phyloP scores from a whole-genome alignment of 805 yeast species.

The Ogataea naganishii region DNA sequence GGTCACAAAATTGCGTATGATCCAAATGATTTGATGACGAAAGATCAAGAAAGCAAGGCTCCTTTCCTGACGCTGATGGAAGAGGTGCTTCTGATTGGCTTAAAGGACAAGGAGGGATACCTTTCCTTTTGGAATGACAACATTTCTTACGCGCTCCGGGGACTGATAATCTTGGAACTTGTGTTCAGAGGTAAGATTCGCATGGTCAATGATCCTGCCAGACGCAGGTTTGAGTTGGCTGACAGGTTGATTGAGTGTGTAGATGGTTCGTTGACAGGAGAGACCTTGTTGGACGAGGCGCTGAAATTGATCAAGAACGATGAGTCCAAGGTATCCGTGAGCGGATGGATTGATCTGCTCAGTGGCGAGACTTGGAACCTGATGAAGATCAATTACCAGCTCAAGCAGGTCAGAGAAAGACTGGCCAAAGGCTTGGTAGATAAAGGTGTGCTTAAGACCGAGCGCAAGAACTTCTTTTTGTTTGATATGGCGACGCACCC shows the following conservation, averaged over 20 bases:
- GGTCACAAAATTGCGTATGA: conserved; percentile 72
- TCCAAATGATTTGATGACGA: conserved; percentile 52
- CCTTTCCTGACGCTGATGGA: conserved; percentile 93
- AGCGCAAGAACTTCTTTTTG: conserved; percentile 84
- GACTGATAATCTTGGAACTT: conserved; percentile 85
- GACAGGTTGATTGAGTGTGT: conserved; percentile 85
- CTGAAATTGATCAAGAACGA: conserved; percentile 81
- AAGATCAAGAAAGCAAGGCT: conserved; percentile 26
- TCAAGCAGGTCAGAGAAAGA: conserved; percentile 95
- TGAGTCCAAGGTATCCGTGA: conserved; percentile 67
- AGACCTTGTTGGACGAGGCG: conserved; percentile 89
- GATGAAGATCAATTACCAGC: conserved; percentile 87
- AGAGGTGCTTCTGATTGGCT: conserved; percentile 86
- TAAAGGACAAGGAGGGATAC: conserved; percentile 94
- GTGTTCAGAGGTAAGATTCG: conserved; percentile 86
- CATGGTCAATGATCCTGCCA: conserved; percentile 84
- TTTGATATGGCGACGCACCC: conserved; percentile 99
- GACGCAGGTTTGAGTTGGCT: conserved; percentile 78
- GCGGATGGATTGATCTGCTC: conserved; percentile 88
- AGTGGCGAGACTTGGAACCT: conserved; percentile 97
- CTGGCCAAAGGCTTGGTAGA: conserved; percentile 95
- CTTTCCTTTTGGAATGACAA: conserved; percentile 97
- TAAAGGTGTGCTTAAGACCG: conserved; percentile 93
- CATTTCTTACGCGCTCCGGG: conserved; percentile 91
- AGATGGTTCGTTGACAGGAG: conserved; percentile 86